phyloP scores from a whole-genome alignment of 371 early-diverging fungal species.

The Fennellomyces sp. region DNA sequence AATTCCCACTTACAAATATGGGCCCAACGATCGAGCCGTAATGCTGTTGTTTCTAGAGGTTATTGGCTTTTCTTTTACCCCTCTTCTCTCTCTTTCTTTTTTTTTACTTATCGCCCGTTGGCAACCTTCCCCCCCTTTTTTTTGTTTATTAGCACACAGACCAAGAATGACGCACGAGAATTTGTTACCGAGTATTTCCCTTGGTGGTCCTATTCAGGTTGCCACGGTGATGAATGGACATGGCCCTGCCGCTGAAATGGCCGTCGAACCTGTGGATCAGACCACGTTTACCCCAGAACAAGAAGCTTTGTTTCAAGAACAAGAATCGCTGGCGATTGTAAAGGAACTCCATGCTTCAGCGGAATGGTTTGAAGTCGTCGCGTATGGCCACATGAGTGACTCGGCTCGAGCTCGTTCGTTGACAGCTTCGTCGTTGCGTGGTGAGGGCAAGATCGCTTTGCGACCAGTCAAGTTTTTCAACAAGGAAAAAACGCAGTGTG shows the following conservation, averaged over 20 bases:
- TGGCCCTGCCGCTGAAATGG: constrained; percentile 6
- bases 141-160: not conserved
- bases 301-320: constrained; percentile 21
- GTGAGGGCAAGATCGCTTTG: constrained; percentile 47
- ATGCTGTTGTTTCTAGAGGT: not conserved
- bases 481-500: constrained; percentile 40
- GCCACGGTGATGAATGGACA: constrained; percentile 8
- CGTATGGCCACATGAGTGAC: constrained; percentile 40
- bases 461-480: constrained; percentile 49
- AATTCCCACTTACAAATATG: not conserved
- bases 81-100: not conserved
- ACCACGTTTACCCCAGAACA: constrained; percentile 5
- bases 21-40: not conserved
- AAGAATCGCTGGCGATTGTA: constrained; percentile 25
- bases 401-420: constrained; percentile 45
- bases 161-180: constrained; percentile 6
- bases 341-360: constrained; percentile 24
- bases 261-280: not conserved
- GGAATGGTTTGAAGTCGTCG: constrained; percentile 44
- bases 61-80: not conserved
- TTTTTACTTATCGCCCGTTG: not conserved
- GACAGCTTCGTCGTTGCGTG: constrained; percentile 58
- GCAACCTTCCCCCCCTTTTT: not conserved
- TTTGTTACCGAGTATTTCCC: constrained; percentile 2
- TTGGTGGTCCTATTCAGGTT: not conserved